Percentiles rank a stretch among this genome's conserved stretches.
phyloP scores from a whole-genome alignment of 2,329 filamentous ascomycete genomes.

The Stemphylium vesicarium region DNA sequence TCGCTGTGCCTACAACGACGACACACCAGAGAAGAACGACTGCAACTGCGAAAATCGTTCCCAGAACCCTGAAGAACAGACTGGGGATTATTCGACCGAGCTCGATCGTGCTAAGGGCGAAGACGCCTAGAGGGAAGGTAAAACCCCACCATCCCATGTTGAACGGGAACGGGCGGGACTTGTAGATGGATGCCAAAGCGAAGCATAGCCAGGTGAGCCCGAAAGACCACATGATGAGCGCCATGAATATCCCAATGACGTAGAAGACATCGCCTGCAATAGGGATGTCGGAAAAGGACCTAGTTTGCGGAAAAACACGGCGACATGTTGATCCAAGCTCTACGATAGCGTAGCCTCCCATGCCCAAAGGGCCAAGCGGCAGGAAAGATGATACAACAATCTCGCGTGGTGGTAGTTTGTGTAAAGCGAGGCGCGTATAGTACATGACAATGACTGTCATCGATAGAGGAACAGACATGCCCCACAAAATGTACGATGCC shows the following conservation, averaged over 20 bases:
- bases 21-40: slow-evolving; percentile 64
- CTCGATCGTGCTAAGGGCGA: slow-evolving; percentile 56
- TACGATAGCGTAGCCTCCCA: slow-evolving; percentile 68
- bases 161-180: slow-evolving; percentile 59
- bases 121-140: slow-evolving; percentile 65
- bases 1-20: slow-evolving; percentile 58
- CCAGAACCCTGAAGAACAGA: slow-evolving; percentile 62
- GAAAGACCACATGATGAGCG: slow-evolving; percentile 64
- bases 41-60: slow-evolving; percentile 60
- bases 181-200: slow-evolving; percentile 57
- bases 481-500: slow-evolving; percentile 72
- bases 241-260: slow-evolving; percentile 61
- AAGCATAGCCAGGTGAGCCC: slow-evolving; percentile 62
- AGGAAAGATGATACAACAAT: slow-evolving; percentile 72
- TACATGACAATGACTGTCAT: slow-evolving; percentile 71
- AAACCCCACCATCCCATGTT: slow-evolving; percentile 71
- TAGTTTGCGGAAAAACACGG: slow-evolving; percentile 49
- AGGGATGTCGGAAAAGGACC: slow-evolving; percentile 46
- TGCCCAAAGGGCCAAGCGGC: slow-evolving; percentile 70
- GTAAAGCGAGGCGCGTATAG: slow-evolving; percentile 70
- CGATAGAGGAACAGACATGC: slow-evolving; percentile 66
- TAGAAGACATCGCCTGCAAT: slow-evolving; percentile 61
- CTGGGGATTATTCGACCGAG: slow-evolving; percentile 61
- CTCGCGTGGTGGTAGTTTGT: slow-evolving; percentile 70
- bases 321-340: slow-evolving; percentile 55